Evolutionary conservation across 2,329 filamentous ascomycete species (phyloP), one percentile per base, ranked within the genome.

Genomic region (Aspergillus pseudoglaucus): DNA sequence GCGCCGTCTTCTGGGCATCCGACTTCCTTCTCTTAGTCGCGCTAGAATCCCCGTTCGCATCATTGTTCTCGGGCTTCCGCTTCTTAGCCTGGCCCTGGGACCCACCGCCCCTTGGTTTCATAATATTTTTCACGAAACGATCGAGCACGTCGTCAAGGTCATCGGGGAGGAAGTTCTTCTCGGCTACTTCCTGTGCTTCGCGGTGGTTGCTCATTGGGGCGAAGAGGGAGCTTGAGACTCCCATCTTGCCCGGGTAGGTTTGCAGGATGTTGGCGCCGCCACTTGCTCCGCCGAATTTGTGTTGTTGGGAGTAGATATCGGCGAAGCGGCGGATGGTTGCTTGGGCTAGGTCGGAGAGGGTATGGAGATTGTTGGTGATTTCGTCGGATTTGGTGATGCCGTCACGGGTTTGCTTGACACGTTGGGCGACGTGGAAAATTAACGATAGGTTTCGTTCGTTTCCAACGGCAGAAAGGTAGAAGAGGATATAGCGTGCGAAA

Each of bases 381-480:
- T 65, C 59, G 23, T 72, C 66, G 0, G 82, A 65, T 41, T 67
- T 79, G 20, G 80, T 78, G 51, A 97, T 82, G 10, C 81, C 87
- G 65, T 98, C 93, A 38, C 82, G 79, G 8, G 90, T 87, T 67
- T 91, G 87, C 75, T 98, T 98, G 47, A 95, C 85, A 8, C 90
- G 83, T 68, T 97, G 90, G 10, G 90, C 90, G 52, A 96, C 87
- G 66, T 93, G 89, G 73, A 87, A 93, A 37, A 98, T 90, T 52
- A 95, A 75, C 0, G 87, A 86, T 14, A 97, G 76, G 59, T 96
- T 98, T 40, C 88, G 81, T 65, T 95, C 87, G 0, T 84, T 91
- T 8, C 88, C 88, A 15, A 96, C 83, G 33, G 84, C 82, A 52
- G 79, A 83, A 42, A 97, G 76, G 63, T 95, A 98, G 70, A 91